These are phyloP conservation scores for Pleodorina starrii DNA, from an alignment of 139 green algal genomes.

Conservation along the genomic window DNA sequence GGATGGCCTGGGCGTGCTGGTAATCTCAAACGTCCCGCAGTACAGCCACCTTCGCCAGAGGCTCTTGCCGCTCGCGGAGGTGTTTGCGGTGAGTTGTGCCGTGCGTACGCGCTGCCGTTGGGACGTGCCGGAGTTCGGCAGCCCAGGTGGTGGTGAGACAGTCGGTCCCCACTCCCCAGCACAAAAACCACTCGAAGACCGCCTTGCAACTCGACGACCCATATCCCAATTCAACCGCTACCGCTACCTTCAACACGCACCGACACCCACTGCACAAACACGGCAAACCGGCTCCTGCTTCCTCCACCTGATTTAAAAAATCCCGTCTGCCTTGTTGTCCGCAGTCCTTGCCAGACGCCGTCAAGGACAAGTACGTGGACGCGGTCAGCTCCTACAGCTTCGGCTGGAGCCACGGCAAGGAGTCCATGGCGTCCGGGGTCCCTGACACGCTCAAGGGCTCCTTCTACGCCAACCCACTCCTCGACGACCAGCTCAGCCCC, in stretches of 20 bases:
- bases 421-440: conserved; percentile 68
- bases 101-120: no score
- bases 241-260: no score
- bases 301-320: no score
- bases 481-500: conserved; percentile 20
- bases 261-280: no score
- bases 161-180: no score
- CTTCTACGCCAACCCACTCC: conserved; percentile 82
- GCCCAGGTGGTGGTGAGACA: no score
- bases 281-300: no score
- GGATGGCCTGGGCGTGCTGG: conserved; percentile 73
- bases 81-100: conserved; percentile 64
- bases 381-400: conserved; percentile 72
- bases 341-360: neutral
- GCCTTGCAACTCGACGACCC: no score
- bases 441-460: conserved; percentile 74
- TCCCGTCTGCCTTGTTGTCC: neutral
- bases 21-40: conserved; percentile 65
- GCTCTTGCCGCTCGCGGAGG: conserved; percentile 71
- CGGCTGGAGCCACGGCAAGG: conserved; percentile 80
- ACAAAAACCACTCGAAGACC: no score
- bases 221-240: no score
- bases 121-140: no score
- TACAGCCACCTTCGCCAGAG: conserved; percentile 51
- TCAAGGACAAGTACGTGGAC: conserved; percentile 66